A percentile compares a stretch with the other conserved stretches of the same genome.
Evolutionary conservation across 352 stramenopile genomes (phyloP).

Genomic region (Hyaloperonospora arabidopsidis): DNA sequence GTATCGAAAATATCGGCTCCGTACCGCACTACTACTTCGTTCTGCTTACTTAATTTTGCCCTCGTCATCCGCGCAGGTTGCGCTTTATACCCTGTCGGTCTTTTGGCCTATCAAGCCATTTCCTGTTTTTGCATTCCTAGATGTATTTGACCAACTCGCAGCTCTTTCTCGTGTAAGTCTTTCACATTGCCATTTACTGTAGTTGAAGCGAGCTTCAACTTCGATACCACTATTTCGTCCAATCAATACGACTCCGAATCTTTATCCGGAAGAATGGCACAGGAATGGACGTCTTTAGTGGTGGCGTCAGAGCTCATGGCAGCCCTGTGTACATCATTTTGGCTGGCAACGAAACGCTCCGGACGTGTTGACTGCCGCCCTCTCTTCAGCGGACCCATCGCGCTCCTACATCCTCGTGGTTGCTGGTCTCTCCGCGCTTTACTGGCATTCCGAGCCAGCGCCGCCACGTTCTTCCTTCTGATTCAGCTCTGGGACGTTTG

Average conservation of each 20-base stretch:
- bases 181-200: too few species aligned
- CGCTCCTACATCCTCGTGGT: slow-evolving; percentile 34
- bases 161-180: too few species aligned
- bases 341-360: slow-evolving; percentile 34
- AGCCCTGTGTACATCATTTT: slow-evolving; percentile 38
- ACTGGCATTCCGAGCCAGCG: slow-evolving; percentile 29
- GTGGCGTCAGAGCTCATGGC: slow-evolving; percentile 41
- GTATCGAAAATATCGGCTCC: too few species aligned
- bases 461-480: slow-evolving; percentile 43
- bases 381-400: slow-evolving; percentile 21
- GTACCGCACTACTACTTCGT: too few species aligned
- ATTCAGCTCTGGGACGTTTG: slow-evolving; percentile 57
- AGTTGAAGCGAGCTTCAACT: slow-evolving; percentile 17
- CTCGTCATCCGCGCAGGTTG: too few species aligned
- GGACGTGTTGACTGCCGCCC: slow-evolving; percentile 30
- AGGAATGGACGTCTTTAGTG: slow-evolving; percentile 47
- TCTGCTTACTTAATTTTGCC: too few species aligned
- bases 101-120: too few species aligned
- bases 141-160: too few species aligned
- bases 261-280: slow-evolving; percentile 9
- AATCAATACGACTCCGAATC: not conserved
- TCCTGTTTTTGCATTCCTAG: too few species aligned
- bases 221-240: slow-evolving; percentile 18
- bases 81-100: too few species aligned
- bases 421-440: slow-evolving; percentile 41